These are phyloP conservation scores for Epipyxis sp. DNA, from an alignment of 108 stramenopile genomes.

Conservation along the genomic window DNA sequence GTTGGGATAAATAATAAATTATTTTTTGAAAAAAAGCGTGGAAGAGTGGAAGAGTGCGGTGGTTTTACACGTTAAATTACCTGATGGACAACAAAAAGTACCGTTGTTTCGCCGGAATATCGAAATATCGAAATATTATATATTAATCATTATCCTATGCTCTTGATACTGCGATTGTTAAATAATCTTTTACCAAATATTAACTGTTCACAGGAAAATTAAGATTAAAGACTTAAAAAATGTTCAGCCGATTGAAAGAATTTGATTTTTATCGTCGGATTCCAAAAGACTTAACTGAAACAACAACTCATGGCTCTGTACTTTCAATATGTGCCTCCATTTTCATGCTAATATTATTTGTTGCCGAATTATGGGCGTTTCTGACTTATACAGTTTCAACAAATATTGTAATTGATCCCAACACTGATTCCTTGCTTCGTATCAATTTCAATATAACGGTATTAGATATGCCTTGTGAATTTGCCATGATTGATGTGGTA, in stretches of 20 bases:
- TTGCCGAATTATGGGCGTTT: constrained; percentile 78
- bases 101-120: too few relatives aligned
- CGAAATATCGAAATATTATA: too few relatives aligned
- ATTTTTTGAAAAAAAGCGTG: too few relatives aligned
- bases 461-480: constrained; percentile 82
- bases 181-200: too few relatives aligned
- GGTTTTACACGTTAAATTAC: too few relatives aligned
- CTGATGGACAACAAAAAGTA: too few relatives aligned
- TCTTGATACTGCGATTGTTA: too few relatives aligned
- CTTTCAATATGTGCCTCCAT: constrained; percentile 49
- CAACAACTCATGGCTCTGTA: not conserved
- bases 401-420: constrained; percentile 74
- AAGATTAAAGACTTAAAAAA: too few relatives aligned
- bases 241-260: constrained; percentile 3
- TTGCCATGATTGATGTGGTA: constrained; percentile 67
- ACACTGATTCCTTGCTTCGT: constrained; percentile 55
- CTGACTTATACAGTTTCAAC: constrained; percentile 61
- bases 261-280: constrained; percentile 23
- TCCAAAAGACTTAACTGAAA: constrained; percentile 24
- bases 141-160: too few relatives aligned
- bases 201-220: too few relatives aligned
- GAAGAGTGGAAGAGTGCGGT: too few relatives aligned
- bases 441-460: constrained; percentile 87
- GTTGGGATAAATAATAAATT: too few relatives aligned
- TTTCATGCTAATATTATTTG: constrained; percentile 78